Evolutionary conservation across 306 rosid species (phyloP).

Genomic region (Cicer bijugum): DNA sequence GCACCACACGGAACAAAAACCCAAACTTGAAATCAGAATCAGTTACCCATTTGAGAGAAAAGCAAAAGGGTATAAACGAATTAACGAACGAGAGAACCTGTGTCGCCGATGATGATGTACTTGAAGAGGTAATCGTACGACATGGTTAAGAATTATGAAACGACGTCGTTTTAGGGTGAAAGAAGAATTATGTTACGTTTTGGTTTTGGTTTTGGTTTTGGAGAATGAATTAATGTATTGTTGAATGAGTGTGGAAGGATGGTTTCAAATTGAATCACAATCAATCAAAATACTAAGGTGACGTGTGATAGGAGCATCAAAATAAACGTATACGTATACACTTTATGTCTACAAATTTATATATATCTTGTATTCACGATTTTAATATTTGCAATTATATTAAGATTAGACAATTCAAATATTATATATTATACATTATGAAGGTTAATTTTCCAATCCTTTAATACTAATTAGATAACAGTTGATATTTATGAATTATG

Average conservation of each 20-base stretch:
- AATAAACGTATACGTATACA: not conserved
- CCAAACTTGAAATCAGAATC: conserved; percentile 22
- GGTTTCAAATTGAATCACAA: not conserved
- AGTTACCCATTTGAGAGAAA: conserved; percentile 41
- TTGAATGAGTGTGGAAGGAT: not conserved
- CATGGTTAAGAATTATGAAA: conserved; percentile 45
- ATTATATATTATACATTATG: too few relatives aligned
- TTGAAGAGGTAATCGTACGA: conserved; percentile 97
- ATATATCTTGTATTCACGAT: too few relatives aligned
- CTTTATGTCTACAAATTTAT: too few relatives aligned
- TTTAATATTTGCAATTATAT: too few relatives aligned
- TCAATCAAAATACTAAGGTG: not conserved
- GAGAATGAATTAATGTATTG: not conserved
- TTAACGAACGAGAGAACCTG: conserved; percentile 55
- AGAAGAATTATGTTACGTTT: not conserved
- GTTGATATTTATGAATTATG: too few relatives aligned
- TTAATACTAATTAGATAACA: too few relatives aligned
- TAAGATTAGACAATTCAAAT: too few relatives aligned
- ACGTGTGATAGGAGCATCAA: conserved; percentile 5
- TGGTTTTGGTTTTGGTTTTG: not conserved
- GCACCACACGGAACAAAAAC: conserved; percentile 39
- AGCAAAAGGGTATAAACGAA: conserved; percentile 4
- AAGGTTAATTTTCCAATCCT: too few relatives aligned
- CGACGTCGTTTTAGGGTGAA: conserved; percentile 38
- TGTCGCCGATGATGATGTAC: conserved; percentile 98